A percentile compares a stretch with the other conserved stretches of the same genome.
phyloP scores from a whole-genome alignment of 345 rosid genomes.

The Salix exigua region DNA sequence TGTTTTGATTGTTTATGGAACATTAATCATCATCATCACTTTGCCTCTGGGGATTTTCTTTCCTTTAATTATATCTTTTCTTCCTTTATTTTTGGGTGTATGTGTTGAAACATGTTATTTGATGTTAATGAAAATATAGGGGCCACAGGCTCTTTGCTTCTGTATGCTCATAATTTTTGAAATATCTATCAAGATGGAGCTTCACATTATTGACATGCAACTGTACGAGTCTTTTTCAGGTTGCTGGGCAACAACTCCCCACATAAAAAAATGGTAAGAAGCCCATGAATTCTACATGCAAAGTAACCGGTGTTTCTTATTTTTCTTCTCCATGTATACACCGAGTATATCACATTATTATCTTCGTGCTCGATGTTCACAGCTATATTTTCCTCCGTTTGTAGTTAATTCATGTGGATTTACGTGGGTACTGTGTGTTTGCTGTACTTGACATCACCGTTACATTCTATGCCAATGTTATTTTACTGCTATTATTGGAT shows the following conservation, averaged over 20 bases:
- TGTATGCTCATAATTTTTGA: background rate
- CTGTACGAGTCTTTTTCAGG: conserved; percentile 35
- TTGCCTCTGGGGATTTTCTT: background rate
- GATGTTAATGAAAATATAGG: background rate
- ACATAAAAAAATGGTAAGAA: conserved; percentile 49
- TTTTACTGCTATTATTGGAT: background rate
- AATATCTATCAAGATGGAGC: background rate
- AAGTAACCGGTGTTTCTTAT: too few relatives aligned
- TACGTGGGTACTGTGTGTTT: background rate
- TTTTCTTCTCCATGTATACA: background rate
- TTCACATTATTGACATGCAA: background rate
- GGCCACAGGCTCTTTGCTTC: background rate
- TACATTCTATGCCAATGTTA: background rate
- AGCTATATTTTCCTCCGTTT: background rate
- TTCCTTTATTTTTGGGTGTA: background rate
- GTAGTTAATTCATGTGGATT: background rate
- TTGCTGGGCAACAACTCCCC: conserved; percentile 64
- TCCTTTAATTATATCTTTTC: background rate
- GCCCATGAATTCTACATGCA: background rate
- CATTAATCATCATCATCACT: background rate
- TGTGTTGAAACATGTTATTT: background rate
- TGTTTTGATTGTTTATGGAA: background rate
- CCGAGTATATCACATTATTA: background rate
- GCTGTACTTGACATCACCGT: too few relatives aligned
- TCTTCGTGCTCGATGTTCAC: background rate